Evolutionary conservation across 768 basidiomycete genomes (phyloP).

Genomic region (Amanita pallidorosea): DNA sequence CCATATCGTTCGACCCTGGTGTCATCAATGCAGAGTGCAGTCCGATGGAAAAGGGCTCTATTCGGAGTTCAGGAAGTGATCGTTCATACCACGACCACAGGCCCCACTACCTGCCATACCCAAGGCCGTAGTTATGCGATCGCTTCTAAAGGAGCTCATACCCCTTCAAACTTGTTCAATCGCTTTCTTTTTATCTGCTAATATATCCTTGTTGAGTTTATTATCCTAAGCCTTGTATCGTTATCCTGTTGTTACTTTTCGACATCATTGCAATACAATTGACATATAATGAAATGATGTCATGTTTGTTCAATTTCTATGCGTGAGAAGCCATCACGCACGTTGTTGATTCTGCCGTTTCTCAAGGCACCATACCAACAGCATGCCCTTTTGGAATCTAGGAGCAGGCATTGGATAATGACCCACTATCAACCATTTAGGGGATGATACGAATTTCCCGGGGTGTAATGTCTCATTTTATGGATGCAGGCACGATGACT

Average conservation of each 20-base stretch:
- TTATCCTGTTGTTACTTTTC: background rate
- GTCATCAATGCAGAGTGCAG: constrained; percentile 13
- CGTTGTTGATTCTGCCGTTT: constrained; percentile 17
- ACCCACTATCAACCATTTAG: constrained; percentile 30
- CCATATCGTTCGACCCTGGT: constrained; percentile 42
- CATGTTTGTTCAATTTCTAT: background rate
- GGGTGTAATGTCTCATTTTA: constrained; percentile 40
- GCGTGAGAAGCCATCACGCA: background rate
- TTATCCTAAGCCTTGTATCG: background rate
- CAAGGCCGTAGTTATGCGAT: too few species aligned
- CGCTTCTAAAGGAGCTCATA: background rate
- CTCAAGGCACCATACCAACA: constrained; percentile 49
- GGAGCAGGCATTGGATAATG: constrained; percentile 61
- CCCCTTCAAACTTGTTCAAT: background rate
- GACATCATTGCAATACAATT: too few species aligned
- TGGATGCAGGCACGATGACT: constrained; percentile 58
- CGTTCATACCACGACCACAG: constrained; percentile 3
- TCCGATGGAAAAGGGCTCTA: constrained; percentile 15
- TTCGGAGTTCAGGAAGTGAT: constrained; percentile 18
- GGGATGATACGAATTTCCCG: background rate
- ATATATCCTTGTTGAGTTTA: background rate
- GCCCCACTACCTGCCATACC: background rate
- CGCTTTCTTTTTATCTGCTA: background rate
- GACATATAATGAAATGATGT: background rate
- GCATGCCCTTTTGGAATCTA: constrained; percentile 55